Percentiles rank a stretch among this genome's conserved stretches.
Conservation (phyloP, 2,329 filamentous ascomycete species). For the Penicillium aurantiogriseum region DNA sequence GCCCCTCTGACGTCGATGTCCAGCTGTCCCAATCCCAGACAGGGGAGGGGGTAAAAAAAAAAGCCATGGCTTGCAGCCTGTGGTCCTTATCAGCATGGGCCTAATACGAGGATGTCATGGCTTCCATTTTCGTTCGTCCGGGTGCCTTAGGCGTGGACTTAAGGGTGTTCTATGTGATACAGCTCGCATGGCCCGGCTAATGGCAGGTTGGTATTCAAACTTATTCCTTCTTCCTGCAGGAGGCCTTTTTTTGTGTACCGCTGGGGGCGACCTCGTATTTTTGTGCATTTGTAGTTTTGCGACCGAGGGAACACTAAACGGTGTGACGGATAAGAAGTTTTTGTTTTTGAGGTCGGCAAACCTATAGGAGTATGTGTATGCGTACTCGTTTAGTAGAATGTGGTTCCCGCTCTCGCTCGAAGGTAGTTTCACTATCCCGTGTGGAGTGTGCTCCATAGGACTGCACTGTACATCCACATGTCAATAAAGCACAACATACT, state of each 20-base stretch:
- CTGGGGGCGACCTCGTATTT: not conserved
- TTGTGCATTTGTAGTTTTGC: not conserved
- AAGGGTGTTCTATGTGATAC: constrained; percentile 14
- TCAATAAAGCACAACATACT: not conserved
- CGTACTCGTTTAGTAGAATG: not conserved
- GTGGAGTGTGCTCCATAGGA: constrained; percentile 1
- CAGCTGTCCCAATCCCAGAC: constrained; percentile 11
- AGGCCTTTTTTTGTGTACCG: constrained; percentile 3
- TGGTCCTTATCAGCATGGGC: not conserved
- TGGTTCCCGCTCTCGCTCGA: not conserved
- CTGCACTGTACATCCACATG: constrained; percentile 14
- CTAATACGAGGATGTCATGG: not conserved
- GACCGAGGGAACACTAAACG: not conserved
- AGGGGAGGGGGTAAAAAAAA: not conserved
- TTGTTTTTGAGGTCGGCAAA: not conserved
- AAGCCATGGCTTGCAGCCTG: constrained; percentile 13
- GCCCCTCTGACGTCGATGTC: constrained; percentile 32
- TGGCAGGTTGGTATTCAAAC: constrained; percentile 4
- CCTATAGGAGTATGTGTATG: no score
- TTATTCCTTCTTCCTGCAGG: constrained; percentile 4
- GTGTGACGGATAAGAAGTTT: not conserved
- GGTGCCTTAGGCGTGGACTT: not conserved
- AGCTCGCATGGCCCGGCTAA: constrained; percentile 18
- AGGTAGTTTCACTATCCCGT: not conserved
- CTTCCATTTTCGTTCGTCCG: not conserved